phyloP scores from a whole-genome alignment of 2,329 filamentous ascomycete species.

The Neofusicoccum laricinum region DNA sequence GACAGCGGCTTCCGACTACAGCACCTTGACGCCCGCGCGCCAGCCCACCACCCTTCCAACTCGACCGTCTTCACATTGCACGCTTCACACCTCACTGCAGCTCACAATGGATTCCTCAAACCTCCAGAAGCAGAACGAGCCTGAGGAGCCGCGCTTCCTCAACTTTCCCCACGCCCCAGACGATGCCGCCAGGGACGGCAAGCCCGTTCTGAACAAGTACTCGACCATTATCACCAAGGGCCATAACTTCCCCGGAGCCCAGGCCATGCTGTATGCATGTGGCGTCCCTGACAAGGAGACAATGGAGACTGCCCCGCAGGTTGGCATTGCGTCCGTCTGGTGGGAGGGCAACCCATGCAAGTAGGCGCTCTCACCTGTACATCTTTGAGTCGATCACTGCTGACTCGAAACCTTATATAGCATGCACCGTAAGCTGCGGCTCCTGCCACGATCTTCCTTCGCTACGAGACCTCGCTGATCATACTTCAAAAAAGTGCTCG shows the following conservation, averaged over 20 bases:
- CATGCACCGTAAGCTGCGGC: constrained; percentile 46
- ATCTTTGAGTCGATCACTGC: background rate
- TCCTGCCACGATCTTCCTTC: background rate
- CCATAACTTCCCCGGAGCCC: constrained; percentile 85
- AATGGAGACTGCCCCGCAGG: constrained; percentile 88
- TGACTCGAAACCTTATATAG: constrained; percentile 26
- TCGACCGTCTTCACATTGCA: no score
- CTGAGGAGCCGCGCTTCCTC: constrained; percentile 49
- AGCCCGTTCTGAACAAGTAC: constrained; percentile 76
- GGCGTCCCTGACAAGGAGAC: constrained; percentile 78
- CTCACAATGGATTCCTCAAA: constrained; percentile 36
- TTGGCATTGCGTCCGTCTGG: constrained; percentile 90
- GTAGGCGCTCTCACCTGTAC: constrained; percentile 48
- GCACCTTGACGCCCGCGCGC: background rate
- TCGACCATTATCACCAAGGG: constrained; percentile 76
- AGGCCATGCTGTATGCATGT: constrained; percentile 94
- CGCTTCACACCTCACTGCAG: background rate
- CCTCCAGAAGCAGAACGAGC: constrained; percentile 33
- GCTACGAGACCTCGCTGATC: background rate
- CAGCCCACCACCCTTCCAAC: background rate
- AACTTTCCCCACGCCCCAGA: constrained; percentile 56
- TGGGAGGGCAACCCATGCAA: constrained; percentile 99
- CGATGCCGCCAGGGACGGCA: constrained; percentile 54
- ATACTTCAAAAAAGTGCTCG: constrained; percentile 60
- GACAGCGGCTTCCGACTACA: background rate